Evolutionary conservation across 1,139 yeast species (phyloP).

Genomic region (Barnettozyma hawaiiensis): DNA sequence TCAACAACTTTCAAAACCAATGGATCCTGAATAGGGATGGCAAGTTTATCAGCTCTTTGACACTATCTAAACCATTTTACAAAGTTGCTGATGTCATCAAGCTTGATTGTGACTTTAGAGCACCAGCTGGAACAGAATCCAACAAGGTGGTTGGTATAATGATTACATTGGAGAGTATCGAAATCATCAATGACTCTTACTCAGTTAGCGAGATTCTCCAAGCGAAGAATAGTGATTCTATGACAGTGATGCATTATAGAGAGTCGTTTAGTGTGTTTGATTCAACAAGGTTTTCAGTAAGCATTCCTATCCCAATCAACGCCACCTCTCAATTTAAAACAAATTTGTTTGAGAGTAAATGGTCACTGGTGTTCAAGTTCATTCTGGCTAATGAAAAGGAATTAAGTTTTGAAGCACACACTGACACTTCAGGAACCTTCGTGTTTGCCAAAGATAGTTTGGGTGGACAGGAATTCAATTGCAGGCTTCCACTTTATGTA

Average conservation of each 20-base stretch:
- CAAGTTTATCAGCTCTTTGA: slow-evolving; percentile 27
- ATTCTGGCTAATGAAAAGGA: slow-evolving; percentile 19
- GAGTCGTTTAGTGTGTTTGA: slow-evolving; percentile 29
- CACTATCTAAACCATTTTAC: slow-evolving; percentile 39
- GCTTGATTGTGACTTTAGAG: slow-evolving; percentile 30
- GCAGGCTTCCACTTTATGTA: slow-evolving; percentile 31
- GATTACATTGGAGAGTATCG: slow-evolving; percentile 29
- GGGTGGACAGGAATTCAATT: slow-evolving; percentile 32
- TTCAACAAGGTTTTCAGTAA: slow-evolving; percentile 24
- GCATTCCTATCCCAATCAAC: slow-evolving; percentile 28
- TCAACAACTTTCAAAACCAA: slow-evolving; percentile 29
- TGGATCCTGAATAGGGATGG: slow-evolving; percentile 33
- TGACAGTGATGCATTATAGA: slow-evolving; percentile 24
- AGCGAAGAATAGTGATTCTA: slow-evolving; percentile 16
- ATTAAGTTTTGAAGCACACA: slow-evolving; percentile 12
- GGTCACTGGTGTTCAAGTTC: slow-evolving; percentile 31
- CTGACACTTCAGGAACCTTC: slow-evolving; percentile 18
- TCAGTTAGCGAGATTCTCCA: slow-evolving; percentile 12
- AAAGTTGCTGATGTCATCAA: slow-evolving; percentile 47
- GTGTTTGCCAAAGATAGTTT: slow-evolving; percentile 23
- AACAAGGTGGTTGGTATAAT: slow-evolving; percentile 28
- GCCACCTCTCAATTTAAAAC: slow-evolving; percentile 35
- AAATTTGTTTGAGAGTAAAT: slow-evolving; percentile 31
- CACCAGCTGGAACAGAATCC: slow-evolving; percentile 8
- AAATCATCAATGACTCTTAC: slow-evolving; percentile 28